Evolutionary conservation across 768 basidiomycete genomes (phyloP).

Genomic region (Psilocybe tampanensis): DNA sequence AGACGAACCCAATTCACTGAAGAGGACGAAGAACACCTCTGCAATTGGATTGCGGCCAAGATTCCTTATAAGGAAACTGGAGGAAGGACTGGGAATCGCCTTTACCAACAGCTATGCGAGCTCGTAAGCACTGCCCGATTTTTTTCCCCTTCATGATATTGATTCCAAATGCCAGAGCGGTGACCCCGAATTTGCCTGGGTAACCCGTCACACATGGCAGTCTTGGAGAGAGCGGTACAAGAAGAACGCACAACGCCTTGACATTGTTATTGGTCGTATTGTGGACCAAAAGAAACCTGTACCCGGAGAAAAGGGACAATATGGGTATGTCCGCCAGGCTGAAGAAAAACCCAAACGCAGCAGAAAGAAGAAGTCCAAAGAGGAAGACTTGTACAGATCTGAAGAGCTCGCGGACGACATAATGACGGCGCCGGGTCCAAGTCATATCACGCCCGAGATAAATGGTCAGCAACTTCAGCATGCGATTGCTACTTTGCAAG

Average conservation of each 20-base stretch:
- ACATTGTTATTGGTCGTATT: conserved; percentile 61
- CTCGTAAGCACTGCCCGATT: conserved; percentile 42
- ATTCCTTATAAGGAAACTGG: conserved; percentile 85
- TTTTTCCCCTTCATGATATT: background rate
- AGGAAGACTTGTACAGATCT: conserved; percentile 20
- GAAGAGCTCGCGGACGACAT: conserved; percentile 12
- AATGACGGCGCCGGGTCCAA: background rate
- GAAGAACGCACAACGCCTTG: conserved; percentile 73
- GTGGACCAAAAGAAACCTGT: conserved; percentile 71
- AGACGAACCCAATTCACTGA: conserved; percentile 81
- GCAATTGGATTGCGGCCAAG: conserved; percentile 79
- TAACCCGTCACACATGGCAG: conserved; percentile 84
- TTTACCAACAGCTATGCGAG: conserved; percentile 82
- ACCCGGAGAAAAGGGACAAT: conserved; percentile 79
- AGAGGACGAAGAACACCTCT: conserved; percentile 74
- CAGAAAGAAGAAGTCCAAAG: conserved; percentile 48
- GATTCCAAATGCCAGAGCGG: conserved; percentile 41
- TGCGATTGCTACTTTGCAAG: conserved; percentile 18
- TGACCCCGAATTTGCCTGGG: conserved; percentile 80
- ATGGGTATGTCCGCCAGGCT: conserved; percentile 76
- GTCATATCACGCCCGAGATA: conserved; percentile 11
- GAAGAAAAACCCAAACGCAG: conserved; percentile 68
- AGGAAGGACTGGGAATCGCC: conserved; percentile 78
- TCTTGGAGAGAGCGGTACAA: conserved; percentile 91
- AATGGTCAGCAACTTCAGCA: conserved; percentile 19